Conservation (phyloP, 108 stramenopile species). For the Stephanodiscus minutulus region DNA sequence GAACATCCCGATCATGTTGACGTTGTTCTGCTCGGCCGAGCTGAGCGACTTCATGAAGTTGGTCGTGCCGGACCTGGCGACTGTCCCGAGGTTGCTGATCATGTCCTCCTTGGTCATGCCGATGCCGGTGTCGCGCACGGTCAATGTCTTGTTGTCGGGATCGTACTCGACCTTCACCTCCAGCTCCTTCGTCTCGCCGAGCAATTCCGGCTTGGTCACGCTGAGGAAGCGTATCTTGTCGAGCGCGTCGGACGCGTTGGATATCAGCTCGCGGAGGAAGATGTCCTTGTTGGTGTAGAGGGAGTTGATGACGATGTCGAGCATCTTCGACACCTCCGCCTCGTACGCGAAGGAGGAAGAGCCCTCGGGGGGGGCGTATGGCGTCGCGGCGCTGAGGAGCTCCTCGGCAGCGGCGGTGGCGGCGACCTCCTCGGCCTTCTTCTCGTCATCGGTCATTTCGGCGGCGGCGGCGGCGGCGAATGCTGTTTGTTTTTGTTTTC, state of each 20-base stretch:
- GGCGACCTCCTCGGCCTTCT: constrained; percentile 44
- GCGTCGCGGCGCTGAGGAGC: constrained; percentile 19
- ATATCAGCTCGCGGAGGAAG: constrained; percentile 94
- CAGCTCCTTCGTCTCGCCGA: constrained; percentile 80
- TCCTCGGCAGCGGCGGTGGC: constrained; percentile 35
- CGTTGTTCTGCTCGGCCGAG: constrained; percentile 73
- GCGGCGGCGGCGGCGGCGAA: constrained; percentile 25
- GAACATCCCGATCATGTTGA: constrained; percentile 97
- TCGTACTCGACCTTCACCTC: constrained; percentile 93
- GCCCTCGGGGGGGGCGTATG: constrained; percentile 45
- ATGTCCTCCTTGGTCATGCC: constrained; percentile 98
- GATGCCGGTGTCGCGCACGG: constrained; percentile 94
- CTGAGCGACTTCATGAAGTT: constrained; percentile 96
- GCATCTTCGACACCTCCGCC: constrained; percentile 97
- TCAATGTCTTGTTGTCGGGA: constrained; percentile 88
- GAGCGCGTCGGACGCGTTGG: constrained; percentile 98
- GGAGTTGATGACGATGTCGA: constrained; percentile 99
- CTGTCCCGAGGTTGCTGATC: constrained; percentile 97
- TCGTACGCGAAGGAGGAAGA: constrained; percentile 82
- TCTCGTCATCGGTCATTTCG: constrained; percentile 40
- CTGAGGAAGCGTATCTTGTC: constrained; percentile 98
- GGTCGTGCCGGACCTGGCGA: constrained; percentile 98
- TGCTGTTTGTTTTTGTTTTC: background rate
- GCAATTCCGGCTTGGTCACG: constrained; percentile 79
- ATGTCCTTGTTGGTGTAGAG: constrained; percentile 99